Evolutionary conservation across 169 alveolate genomes (phyloP).

Genomic region (Neospora caninum): DNA sequence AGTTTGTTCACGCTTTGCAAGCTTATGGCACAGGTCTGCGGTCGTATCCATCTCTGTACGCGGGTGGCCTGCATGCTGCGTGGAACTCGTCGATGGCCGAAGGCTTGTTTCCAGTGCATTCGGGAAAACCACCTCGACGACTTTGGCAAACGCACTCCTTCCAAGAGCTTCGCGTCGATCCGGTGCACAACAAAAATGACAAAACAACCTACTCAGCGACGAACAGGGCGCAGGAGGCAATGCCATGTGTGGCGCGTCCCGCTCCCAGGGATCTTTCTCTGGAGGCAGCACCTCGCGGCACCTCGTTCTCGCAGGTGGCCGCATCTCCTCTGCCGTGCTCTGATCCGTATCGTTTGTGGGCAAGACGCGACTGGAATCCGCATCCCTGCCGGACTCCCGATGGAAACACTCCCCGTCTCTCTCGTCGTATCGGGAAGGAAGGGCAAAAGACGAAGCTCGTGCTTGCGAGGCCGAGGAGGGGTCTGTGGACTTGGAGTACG

Average conservation of each 20-base stretch:
- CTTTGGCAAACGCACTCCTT: not conserved
- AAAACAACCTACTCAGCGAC: not conserved
- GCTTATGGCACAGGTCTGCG: not conserved
- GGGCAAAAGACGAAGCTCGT: not conserved
- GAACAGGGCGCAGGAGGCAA: constrained; percentile 20
- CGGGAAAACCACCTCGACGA: not conserved
- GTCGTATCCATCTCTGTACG: not conserved
- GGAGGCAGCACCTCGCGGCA: no score
- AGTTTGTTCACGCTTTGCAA: constrained; percentile 1
- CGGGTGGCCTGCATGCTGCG: not conserved
- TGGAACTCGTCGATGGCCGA: not conserved
- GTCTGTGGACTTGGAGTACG: not conserved
- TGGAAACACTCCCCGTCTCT: no score
- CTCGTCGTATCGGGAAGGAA: not conserved
- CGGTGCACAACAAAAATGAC: constrained; percentile 5
- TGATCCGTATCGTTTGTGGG: no score
- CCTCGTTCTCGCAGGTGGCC: no score
- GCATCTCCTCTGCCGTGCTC: no score
- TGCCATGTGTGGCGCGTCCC: not conserved
- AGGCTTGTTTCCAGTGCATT: not conserved
- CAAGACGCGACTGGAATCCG: no score
- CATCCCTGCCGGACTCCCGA: no score
- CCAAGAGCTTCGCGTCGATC: constrained; percentile 28
- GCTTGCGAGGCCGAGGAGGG: not conserved
- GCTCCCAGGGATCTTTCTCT: no score